Conservation (phyloP, 805 yeast genomes). For the Candida fluviatilis region DNA sequence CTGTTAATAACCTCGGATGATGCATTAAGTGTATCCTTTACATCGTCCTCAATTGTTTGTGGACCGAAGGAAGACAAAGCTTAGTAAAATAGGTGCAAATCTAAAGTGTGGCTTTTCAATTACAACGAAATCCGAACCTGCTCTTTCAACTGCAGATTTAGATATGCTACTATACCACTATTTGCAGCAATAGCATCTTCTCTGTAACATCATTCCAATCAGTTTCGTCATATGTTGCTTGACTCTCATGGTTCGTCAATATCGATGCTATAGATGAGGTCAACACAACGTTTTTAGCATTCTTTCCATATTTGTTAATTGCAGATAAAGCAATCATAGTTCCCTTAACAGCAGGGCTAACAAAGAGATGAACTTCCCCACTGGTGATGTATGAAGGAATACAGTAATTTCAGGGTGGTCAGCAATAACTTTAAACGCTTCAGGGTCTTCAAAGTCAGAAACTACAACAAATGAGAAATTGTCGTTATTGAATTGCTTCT, state of each 20-base stretch:
- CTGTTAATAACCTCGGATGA: slow-evolving; percentile 24
- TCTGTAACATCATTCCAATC: slow-evolving; percentile 36
- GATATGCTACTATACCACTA: slow-evolving; percentile 32
- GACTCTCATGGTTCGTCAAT: slow-evolving; percentile 1
- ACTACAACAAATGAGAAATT: slow-evolving; percentile 21
- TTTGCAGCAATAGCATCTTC: slow-evolving; percentile 17
- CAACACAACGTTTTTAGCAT: slow-evolving; percentile 44
- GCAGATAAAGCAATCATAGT: slow-evolving; percentile 46
- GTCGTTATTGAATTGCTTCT: slow-evolving; percentile 9
- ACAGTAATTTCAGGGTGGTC: slow-evolving; percentile 22
- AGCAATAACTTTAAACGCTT: slow-evolving; percentile 19
- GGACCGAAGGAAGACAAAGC: slow-evolving; percentile 45
- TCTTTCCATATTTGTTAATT: slow-evolving; percentile 32
- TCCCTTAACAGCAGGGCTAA: slow-evolving; percentile 51
- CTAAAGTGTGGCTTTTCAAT: slow-evolving; percentile 35
- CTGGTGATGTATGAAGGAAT: slow-evolving; percentile 16
- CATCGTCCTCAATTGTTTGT: slow-evolving; percentile 38
- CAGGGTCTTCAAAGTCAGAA: slow-evolving; percentile 15
- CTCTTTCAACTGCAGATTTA: slow-evolving; percentile 53
- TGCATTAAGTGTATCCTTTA: slow-evolving; percentile 18
- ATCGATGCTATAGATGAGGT: slow-evolving; percentile 52
- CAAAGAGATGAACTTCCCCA: slow-evolving; percentile 24
- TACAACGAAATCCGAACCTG: slow-evolving; percentile 52
- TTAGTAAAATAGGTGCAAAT: slow-evolving; percentile 42
- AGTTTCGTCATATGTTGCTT: slow-evolving; percentile 18